These are phyloP conservation scores for Coemansia sp. DNA, from an alignment of 192 early-diverging fungal genomes.

Conservation along the genomic window DNA sequence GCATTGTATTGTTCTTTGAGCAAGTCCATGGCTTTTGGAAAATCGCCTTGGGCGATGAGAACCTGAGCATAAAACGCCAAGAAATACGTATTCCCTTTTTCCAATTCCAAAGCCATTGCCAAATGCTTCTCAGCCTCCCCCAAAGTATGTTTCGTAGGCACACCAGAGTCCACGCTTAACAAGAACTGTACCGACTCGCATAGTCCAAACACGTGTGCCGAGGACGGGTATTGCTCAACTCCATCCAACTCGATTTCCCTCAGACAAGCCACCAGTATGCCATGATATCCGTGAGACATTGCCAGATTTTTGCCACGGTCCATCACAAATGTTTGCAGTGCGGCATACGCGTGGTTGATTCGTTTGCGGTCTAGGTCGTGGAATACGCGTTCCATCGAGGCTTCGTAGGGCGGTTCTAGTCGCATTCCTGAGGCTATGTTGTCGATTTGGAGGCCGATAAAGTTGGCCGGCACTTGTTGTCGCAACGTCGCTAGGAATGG, in stretches of 20 bases:
- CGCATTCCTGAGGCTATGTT: slow-evolving; percentile 11
- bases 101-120: slow-evolving; percentile 20
- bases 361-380: slow-evolving; percentile 8
- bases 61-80: slow-evolving; percentile 35
- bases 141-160: slow-evolving; percentile 26
- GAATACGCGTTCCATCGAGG: slow-evolving; percentile 35
- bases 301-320: slow-evolving; percentile 31
- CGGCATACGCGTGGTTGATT: slow-evolving; percentile 15
- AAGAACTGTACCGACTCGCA: slow-evolving; percentile 21
- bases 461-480: slow-evolving; percentile 9
- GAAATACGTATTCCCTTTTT: slow-evolving; percentile 28
- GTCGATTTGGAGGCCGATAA: slow-evolving; percentile 21
- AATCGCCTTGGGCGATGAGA: slow-evolving; percentile 21
- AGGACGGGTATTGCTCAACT: too few species aligned
- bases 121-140: slow-evolving; percentile 26
- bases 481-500: slow-evolving; percentile 25
- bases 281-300: slow-evolving; percentile 36
- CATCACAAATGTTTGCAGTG: slow-evolving; percentile 18
- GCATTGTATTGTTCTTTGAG: slow-evolving; percentile 13
- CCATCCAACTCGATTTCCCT: slow-evolving; percentile 29
- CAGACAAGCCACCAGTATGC: slow-evolving; percentile 39
- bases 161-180: slow-evolving; percentile 1
- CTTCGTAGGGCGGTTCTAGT: slow-evolving; percentile 7
- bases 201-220: slow-evolving; percentile 21
- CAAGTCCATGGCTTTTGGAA: slow-evolving; percentile 4